Evolutionary conservation across 495 filamentous ascomycete species (phyloP).

Genomic region (Aspergillus avenaceus): DNA sequence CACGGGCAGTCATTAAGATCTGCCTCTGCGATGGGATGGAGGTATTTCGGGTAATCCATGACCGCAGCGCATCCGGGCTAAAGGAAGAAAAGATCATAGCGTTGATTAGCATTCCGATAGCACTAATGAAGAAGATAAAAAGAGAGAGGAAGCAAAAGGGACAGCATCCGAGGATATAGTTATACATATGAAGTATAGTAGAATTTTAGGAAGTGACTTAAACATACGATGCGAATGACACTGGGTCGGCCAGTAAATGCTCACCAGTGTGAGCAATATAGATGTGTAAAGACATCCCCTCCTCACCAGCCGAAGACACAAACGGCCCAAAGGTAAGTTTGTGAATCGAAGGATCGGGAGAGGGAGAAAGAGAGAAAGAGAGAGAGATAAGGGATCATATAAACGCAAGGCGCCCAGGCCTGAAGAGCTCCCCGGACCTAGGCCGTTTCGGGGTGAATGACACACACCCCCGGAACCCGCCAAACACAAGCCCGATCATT

Average conservation of each 20-base stretch:
- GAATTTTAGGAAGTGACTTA: slow-evolving; percentile 1
- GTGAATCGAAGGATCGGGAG: slow-evolving; percentile 22
- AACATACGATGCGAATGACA: slow-evolving; percentile 65
- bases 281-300: slow-evolving; percentile 71
- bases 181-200: not conserved
- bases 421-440: slow-evolving; percentile 18
- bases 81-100: not conserved
- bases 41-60: slow-evolving; percentile 64
- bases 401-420: slow-evolving; percentile 11
- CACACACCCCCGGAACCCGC: slow-evolving; percentile 11
- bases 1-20: slow-evolving; percentile 77
- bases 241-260: slow-evolving; percentile 68
- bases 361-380: slow-evolving; percentile 25
- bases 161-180: slow-evolving; percentile 5
- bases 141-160: slow-evolving; percentile 1
- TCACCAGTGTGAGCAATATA: slow-evolving; percentile 87
- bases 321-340: slow-evolving; percentile 19
- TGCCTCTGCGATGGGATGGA: slow-evolving; percentile 66
- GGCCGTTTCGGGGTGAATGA: slow-evolving; percentile 14
- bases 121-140: not conserved
- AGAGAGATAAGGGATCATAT: slow-evolving; percentile 9
- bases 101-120: slow-evolving; percentile 17
- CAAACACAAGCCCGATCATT: slow-evolving; percentile 3
- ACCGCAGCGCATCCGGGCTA: slow-evolving; percentile 65
- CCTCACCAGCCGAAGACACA: slow-evolving; percentile 35